Conservation (phyloP, 805 yeast genomes). For the Jamesozyma gamospora region DNA sequence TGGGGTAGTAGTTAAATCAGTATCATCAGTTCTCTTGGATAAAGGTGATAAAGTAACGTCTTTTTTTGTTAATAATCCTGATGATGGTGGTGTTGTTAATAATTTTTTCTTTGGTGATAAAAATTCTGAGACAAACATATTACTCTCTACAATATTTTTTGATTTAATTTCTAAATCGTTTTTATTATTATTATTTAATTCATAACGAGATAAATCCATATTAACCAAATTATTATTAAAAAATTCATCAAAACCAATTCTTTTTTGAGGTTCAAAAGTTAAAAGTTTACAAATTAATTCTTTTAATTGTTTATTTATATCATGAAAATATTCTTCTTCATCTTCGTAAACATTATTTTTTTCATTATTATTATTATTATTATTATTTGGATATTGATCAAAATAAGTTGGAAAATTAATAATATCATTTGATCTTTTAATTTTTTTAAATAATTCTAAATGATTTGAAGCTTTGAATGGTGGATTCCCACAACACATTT, state of each 20-base stretch:
- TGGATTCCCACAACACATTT: constrained; percentile 93
- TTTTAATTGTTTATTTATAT: constrained; percentile 55
- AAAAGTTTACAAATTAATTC: constrained; percentile 64
- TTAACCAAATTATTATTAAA: constrained; percentile 62
- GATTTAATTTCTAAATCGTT: constrained; percentile 53
- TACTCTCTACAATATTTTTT: constrained; percentile 52
- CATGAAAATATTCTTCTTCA: constrained; percentile 12
- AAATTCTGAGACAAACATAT: constrained; percentile 78
- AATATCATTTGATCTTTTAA: constrained; percentile 69
- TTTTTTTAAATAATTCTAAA: constrained; percentile 76
- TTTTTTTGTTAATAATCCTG: background rate
- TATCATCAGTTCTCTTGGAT: too few species aligned
- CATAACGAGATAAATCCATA: constrained; percentile 36
- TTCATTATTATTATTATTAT: background rate
- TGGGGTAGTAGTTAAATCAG: background rate
- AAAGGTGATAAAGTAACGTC: background rate
- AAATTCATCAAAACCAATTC: constrained; percentile 84
- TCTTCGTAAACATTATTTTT: too few species aligned
- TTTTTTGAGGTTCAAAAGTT: constrained; percentile 74
- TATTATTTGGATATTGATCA: constrained; percentile 1
- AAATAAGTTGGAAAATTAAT: constrained; percentile 68
- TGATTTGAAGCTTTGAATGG: constrained; percentile 93
- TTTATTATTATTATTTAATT: constrained; percentile 35
- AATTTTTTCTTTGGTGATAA: constrained; percentile 31
- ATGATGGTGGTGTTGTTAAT: background rate